Conservation (phyloP, 805 yeast species). For the Candida coleopterorum region DNA sequence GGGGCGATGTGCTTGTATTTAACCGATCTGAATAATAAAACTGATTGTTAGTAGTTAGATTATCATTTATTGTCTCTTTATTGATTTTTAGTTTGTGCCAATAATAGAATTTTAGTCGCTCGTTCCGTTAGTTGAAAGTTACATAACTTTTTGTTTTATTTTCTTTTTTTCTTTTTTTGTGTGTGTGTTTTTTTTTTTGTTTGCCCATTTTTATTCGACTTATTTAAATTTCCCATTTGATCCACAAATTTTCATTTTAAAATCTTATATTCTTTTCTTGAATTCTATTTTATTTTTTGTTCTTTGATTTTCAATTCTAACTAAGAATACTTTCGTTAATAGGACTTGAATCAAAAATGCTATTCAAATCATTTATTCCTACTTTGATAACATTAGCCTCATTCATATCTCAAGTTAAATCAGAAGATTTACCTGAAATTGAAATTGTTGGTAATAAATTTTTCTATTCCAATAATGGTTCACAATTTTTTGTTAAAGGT, state of each 20-base stretch:
- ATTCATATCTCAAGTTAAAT: conserved; percentile 13
- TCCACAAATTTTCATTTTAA: not conserved
- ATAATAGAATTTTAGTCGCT: too few relatives aligned
- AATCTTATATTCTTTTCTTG: too few relatives aligned
- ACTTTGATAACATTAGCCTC: conserved; percentile 7
- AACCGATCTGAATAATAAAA: not conserved
- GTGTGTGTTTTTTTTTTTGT: too few relatives aligned
- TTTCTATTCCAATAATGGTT: conserved; percentile 70
- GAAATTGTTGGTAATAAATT: conserved; percentile 76
- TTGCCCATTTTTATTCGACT: too few relatives aligned
- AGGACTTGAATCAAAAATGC: conserved; percentile 3
- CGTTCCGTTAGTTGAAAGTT: too few relatives aligned
- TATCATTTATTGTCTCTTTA: not conserved
- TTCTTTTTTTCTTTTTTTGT: too few relatives aligned
- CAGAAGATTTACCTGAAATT: conserved; percentile 54
- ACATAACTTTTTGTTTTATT: too few relatives aligned
- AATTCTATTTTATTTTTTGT: not conserved
- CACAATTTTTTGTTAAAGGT: conserved; percentile 75
- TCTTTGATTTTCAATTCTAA: not conserved
- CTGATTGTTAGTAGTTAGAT: not conserved
- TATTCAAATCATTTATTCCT: conserved; percentile 9
- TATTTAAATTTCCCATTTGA: not conserved
- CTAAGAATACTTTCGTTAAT: conserved; percentile 2
- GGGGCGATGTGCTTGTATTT: too few relatives aligned
- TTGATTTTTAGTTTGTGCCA: not conserved